Percentiles rank a stretch among this genome's conserved stretches.
Evolutionary conservation across 768 basidiomycete species (phyloP).

Genomic region (Suillus bovinus): DNA sequence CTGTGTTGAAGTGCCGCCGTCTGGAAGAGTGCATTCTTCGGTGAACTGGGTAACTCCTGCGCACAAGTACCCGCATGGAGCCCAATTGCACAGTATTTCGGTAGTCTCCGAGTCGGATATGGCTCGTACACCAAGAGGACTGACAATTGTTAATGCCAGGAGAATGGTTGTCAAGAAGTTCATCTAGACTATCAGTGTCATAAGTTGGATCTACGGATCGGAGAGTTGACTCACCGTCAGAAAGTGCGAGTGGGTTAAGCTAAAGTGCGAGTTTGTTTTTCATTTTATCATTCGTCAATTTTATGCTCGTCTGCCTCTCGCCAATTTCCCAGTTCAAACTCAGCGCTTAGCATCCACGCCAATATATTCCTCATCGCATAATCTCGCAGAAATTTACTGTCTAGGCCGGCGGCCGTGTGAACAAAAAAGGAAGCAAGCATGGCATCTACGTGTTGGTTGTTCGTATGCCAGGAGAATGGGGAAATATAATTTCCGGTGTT

Average conservation of each 20-base stretch:
- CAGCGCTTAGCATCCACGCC: not conserved
- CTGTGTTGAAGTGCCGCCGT: not conserved
- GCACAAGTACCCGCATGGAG: conserved; percentile 8
- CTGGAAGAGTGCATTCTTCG: not conserved
- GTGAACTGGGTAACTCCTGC: not conserved
- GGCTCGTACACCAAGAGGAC: not conserved
- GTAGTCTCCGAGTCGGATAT: no score
- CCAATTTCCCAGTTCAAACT: not conserved
- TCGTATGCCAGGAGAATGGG: not conserved
- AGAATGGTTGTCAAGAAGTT: not conserved
- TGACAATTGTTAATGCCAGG: not conserved
- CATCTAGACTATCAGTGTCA: not conserved
- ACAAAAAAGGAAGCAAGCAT: no score
- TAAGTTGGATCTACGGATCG: not conserved
- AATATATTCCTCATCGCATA: no score
- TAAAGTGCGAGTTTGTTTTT: not conserved
- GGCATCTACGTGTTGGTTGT: no score
- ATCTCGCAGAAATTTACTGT: no score
- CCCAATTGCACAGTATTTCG: conserved; percentile 9
- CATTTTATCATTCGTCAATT: not conserved
- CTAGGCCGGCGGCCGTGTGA: no score
- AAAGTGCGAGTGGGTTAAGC: not conserved
- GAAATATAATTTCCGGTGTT: not conserved
- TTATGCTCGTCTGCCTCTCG: not conserved
- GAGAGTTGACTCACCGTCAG: not conserved